Evolutionary conservation across 768 basidiomycete genomes (phyloP).

Genomic region (Boletus eberwhitei): DNA sequence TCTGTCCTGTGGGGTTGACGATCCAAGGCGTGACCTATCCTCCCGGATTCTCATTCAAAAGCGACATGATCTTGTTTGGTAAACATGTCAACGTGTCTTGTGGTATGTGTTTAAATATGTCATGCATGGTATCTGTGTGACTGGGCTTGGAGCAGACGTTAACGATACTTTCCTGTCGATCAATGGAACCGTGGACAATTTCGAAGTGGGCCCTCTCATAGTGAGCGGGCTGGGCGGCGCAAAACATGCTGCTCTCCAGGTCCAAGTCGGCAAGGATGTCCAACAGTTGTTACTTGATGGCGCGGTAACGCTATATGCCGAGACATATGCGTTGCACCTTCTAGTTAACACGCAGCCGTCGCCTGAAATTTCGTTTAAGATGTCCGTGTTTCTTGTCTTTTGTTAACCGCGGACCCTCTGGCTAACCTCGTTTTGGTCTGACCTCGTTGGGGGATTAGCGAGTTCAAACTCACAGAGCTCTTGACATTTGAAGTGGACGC

Average conservation of each 20-base stretch:
- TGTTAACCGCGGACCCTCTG: neutral
- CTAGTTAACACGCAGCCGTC: slow-evolving; percentile 1
- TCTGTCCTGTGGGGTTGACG: neutral
- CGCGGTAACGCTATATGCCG: neutral
- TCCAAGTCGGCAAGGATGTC: slow-evolving; percentile 1
- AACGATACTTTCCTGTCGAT: neutral
- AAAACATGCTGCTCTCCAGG: slow-evolving; percentile 1
- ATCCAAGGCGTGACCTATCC: slow-evolving; percentile 1
- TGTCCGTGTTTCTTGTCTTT: neutral
- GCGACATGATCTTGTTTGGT: slow-evolving; percentile 5
- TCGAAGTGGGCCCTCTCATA: slow-evolving; percentile 3
- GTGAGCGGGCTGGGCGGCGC: neutral
- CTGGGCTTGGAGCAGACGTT: neutral
- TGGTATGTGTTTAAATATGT: neutral
- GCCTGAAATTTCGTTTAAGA: slow-evolving; percentile 4
- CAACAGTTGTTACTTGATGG: slow-evolving; percentile 6
- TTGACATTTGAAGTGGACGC: slow-evolving; percentile 3
- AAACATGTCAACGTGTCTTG: neutral
- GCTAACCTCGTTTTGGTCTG: neutral
- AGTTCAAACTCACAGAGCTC: slow-evolving; percentile 4
- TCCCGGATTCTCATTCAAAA: slow-evolving; percentile 3
- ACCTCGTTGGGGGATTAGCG: neutral
- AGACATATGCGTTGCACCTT: neutral
- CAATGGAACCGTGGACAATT: slow-evolving; percentile 2
- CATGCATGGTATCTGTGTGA: no score